These are phyloP conservation scores for Parastagonospora avenae DNA, from an alignment of 2,329 filamentous ascomycete species.

Conservation along the genomic window DNA sequence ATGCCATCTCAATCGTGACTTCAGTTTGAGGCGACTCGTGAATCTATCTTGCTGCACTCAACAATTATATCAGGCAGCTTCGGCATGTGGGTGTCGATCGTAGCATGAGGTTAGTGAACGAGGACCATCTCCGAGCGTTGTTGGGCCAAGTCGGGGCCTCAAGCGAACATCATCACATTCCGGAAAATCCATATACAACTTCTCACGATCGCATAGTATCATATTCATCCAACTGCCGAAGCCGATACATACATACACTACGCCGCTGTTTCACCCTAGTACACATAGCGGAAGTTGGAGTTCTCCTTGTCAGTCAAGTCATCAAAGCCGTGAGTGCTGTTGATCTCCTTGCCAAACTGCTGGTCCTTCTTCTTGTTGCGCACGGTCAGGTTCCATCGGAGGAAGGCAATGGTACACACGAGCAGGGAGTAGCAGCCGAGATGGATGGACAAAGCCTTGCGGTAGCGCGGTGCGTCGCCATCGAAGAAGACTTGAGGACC, in stretches of 20 bases:
- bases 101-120: too few species aligned
- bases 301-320: slow-evolving; percentile 69
- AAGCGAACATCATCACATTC: too few species aligned
- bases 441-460: slow-evolving; percentile 72
- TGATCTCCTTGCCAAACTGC: slow-evolving; percentile 40
- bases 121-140: too few species aligned
- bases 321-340: slow-evolving; percentile 60
- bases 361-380: slow-evolving; percentile 66
- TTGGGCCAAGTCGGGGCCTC: too few species aligned
- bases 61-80: too few species aligned
- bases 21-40: too few species aligned
- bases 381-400: slow-evolving; percentile 62
- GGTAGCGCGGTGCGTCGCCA: slow-evolving; percentile 67
- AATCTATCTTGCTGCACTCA: too few species aligned
- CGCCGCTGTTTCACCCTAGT: slow-evolving; percentile 8
- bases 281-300: slow-evolving; percentile 63
- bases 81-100: too few species aligned
- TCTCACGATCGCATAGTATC: too few species aligned
- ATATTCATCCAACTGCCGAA: too few species aligned
- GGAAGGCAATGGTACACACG: slow-evolving; percentile 61
- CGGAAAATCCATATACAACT: too few species aligned
- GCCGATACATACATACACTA: not conserved
- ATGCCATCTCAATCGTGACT: too few species aligned
- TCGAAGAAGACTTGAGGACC: slow-evolving; percentile 53
- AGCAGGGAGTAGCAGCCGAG: slow-evolving; percentile 70